A percentile compares a stretch with the other conserved stretches of the same genome.
Evolutionary conservation across 2,329 filamentous ascomycete genomes (phyloP).

Genomic region (Nemania bipapillata): DNA sequence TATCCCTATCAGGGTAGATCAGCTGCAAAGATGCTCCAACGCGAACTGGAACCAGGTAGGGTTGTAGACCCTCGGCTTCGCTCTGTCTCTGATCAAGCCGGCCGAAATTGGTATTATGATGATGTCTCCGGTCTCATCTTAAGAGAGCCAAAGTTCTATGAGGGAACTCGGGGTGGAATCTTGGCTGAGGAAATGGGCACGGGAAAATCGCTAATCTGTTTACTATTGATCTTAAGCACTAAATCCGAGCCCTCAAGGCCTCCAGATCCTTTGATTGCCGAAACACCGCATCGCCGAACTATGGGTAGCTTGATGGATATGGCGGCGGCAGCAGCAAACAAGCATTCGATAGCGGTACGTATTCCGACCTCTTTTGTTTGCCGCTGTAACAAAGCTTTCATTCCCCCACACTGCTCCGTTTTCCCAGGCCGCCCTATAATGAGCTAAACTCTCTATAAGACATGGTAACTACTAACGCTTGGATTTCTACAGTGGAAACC

Average conservation of each 20-base stretch:
- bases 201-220: constrained; percentile 89
- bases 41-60: constrained; percentile 73
- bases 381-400: background rate
- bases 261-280: constrained; percentile 68
- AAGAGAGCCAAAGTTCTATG: constrained; percentile 76
- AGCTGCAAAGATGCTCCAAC: constrained; percentile 76
- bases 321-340: constrained; percentile 75
- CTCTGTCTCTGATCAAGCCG: constrained; percentile 67
- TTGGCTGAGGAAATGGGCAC: constrained; percentile 82
- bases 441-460: background rate
- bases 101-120: constrained; percentile 75
- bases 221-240: constrained; percentile 81
- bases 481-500: constrained; percentile 64
- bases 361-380: background rate
- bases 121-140: constrained; percentile 70
- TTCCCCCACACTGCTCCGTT: background rate
- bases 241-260: constrained; percentile 71
- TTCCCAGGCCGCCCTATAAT: too few species aligned
- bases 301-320: constrained; percentile 77
- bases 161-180: constrained; percentile 78
- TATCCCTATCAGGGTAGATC: constrained; percentile 84
- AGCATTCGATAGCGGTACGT: constrained; percentile 67
- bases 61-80: constrained; percentile 79
- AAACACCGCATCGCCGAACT: constrained; percentile 53
- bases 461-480: background rate